Base-by-base conservation (phyloP, 1,284 basidiomycete genomes). In the Sporisorium reilianum region DNA sequence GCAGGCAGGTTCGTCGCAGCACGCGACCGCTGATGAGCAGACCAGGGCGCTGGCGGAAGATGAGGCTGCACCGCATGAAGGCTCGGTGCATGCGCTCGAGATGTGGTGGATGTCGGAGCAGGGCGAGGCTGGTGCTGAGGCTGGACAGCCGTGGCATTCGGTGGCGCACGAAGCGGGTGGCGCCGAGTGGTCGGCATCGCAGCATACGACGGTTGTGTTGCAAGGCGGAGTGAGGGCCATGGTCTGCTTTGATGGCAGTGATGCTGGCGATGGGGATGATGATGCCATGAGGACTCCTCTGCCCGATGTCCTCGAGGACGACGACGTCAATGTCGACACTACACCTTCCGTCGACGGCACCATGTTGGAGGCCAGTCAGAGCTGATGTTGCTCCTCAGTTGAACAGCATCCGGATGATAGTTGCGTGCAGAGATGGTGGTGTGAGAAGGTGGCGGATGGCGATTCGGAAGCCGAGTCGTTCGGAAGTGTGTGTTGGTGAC, bases 101-200 rank as follows among this genome's bases (percentile, higher is more conserved):
- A 74, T 64, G 58, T 74, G 65, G 20, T 58, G 64, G 23, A 46
- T 36, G 49, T 74, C 65, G 22, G 58, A 65, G 18, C 71, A 68
- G 14, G 71, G 71, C 34, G 71, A 74, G 9, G 57, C 20, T 5
- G 55, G 46, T 8, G 50, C 53, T 36, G 62, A 62, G 10, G 46
- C 25, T n/a, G 53, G 34, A 32, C 60, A 74, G 12, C 51, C 55
- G 8, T 18, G n/a, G 30, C 69, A 72, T 18, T 63, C 55, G 14
- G 38, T 32, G 40, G 59, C 40, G 34, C 60, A 72, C 4, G 64
- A 22, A 0, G 26, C 54, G 5, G 63, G 32, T 10, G 34, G 30
- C 9, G 18, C 26, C 20, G 61, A 55, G 26, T 64, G 56, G 36
- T 65, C 63, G 25, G 58, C 46, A 36, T 67, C 54, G 40, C 69